These are phyloP conservation scores for Elsinoe perseae DNA, from an alignment of 2,329 filamentous ascomycete genomes.

Conservation along the genomic window DNA sequence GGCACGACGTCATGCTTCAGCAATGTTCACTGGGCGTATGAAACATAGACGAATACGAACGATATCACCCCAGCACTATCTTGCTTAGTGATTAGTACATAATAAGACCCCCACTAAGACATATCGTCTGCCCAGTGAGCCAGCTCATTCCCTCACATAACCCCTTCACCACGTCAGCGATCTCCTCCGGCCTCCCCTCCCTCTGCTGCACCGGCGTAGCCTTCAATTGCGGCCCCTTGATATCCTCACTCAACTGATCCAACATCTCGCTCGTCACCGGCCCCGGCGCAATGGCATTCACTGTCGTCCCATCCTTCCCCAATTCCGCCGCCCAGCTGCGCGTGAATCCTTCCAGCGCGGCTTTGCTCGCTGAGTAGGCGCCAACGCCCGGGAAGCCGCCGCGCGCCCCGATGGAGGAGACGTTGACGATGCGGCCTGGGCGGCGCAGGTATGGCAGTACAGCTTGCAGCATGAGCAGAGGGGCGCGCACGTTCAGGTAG, in stretches of 20 bases:
- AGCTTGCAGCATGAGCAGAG: slow-evolving; percentile 47
- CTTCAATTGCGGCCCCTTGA: slow-evolving; percentile 44
- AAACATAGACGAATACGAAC: not conserved
- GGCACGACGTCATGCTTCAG: not conserved
- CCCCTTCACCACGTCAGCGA: slow-evolving; percentile 50
- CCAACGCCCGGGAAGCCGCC: slow-evolving; percentile 39
- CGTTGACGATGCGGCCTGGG: slow-evolving; percentile 50
- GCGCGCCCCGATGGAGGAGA: slow-evolving; percentile 48
- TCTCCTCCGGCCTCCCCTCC: slow-evolving; percentile 46
- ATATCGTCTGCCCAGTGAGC: slow-evolving; percentile 48
- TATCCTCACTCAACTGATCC: slow-evolving; percentile 43
- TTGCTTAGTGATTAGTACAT: slow-evolving; percentile 18
- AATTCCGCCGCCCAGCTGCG: slow-evolving; percentile 53
- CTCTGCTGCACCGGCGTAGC: slow-evolving; percentile 46
- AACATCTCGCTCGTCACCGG: slow-evolving; percentile 54
- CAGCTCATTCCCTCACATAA: slow-evolving; percentile 38
- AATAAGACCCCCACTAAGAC: slow-evolving; percentile 44
- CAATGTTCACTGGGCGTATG: not conserved
- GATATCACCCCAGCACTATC: not conserved
- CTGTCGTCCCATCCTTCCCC: slow-evolving; percentile 47
- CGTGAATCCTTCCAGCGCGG: slow-evolving; percentile 54
- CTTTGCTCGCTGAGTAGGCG: slow-evolving; percentile 52
- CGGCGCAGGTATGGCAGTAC: slow-evolving; percentile 45
- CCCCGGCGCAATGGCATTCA: slow-evolving; percentile 36
- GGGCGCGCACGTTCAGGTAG: slow-evolving; percentile 50